Base-by-base conservation (phyloP, 2,329 filamentous ascomycete genomes). In the Mycosphaerella arachidis region DNA sequence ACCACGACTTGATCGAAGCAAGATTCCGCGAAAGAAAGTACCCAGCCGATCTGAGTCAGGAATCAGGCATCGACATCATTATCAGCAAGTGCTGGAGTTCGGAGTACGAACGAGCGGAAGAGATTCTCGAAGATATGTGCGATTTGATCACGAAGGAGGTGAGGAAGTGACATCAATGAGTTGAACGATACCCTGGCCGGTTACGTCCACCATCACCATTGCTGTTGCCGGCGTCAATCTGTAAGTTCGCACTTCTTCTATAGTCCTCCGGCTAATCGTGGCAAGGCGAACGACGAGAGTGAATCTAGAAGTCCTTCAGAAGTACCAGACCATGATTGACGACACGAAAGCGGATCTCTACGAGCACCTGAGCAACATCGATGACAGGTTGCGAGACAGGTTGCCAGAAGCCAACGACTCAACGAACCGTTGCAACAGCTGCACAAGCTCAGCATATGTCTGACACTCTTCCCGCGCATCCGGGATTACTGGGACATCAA, bases 31-130 rank as follows among this genome's bases (percentile, higher is more conserved):
- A 50, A 50, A 50, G 46, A 30, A 4, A 29, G 29, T 50, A 50
- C 29, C 46, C 29, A 13, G 46, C 20, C 46, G 46, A 50, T 31
- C 46, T 50, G 29, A 50, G 46, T 50, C 20, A 13, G 13, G 46
- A 50, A 29, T 50, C 20, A n/a, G 40, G 40, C 40, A 43, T 43
- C 40, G 40, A 43, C 13, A 43, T 43, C 13, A 43, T 43, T 29
- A 50, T 50, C 46, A 20, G 24, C 29, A 50, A 29, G 29, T 50
- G 46, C 46, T 50, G 29, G 46, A 9, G 12, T 6, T 50, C 29
- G 46, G 46, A 50, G 46, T 50, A 50, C 46, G 46, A 50, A 50
- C 46, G 20, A 50, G 46, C 46, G 46, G 46, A 50, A 29, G 29
- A 50, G 29, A 30, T 50, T 50, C 46, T 50, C 29, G 16, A 50